Percentiles rank a stretch among this genome's conserved stretches.
These are phyloP conservation scores for Scheffersomyces lignicola DNA, from an alignment of 1,139 yeast species.

Conservation along the genomic window DNA sequence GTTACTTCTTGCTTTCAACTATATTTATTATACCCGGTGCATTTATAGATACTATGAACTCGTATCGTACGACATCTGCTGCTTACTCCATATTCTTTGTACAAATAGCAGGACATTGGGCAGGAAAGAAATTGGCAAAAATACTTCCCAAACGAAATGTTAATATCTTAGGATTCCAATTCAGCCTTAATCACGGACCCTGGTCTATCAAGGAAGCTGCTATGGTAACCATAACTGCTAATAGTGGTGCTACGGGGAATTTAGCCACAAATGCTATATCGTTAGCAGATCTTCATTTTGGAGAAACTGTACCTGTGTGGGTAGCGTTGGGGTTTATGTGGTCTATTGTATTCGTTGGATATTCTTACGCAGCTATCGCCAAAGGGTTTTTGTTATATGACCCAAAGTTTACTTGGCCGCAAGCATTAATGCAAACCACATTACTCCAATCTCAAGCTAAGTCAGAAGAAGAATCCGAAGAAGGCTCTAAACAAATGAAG, in stretches of 20 bases:
- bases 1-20: constrained; percentile 38
- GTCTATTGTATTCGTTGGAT: constrained; percentile 48
- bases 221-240: constrained; percentile 44
- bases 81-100: constrained; percentile 48
- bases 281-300: constrained; percentile 40
- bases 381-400: constrained; percentile 40
- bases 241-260: constrained; percentile 48
- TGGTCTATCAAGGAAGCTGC: constrained; percentile 50
- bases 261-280: constrained; percentile 43
- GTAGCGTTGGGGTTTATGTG: constrained; percentile 43
- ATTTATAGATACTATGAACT: constrained; percentile 47
- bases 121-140: constrained; percentile 40
- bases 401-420: constrained; percentile 46
- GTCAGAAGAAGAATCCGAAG: constrained; percentile 17
- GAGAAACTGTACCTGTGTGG: constrained; percentile 26
- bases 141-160: constrained; percentile 29
- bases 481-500: constrained; percentile 30
- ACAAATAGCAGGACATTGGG: constrained; percentile 43
- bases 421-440: constrained; percentile 48
- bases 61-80: constrained; percentile 48
- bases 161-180: constrained; percentile 17
- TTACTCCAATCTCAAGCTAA: constrained; percentile 35
- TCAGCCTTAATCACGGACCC: constrained; percentile 45
- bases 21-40: constrained; percentile 49
- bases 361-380: constrained; percentile 48